Base-by-base conservation (phyloP, 164 flowering plant species). In the Nelumbo lutea region DNA sequence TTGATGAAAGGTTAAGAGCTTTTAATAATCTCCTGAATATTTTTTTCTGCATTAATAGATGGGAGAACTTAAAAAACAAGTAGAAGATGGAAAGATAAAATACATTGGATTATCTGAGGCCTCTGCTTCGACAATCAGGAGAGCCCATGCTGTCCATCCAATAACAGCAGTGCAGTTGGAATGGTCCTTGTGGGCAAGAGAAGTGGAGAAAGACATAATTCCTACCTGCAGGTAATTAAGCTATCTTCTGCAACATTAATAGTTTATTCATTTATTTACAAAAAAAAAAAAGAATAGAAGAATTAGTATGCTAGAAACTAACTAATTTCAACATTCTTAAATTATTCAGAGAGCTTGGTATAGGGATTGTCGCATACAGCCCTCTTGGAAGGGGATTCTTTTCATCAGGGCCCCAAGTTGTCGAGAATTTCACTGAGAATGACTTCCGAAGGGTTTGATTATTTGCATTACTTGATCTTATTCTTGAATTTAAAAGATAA, bases 321-420 rank as follows among this genome's bases (percentile, higher is more conserved):
- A 27, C 27, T 69, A 60, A 48, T 69, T 59, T 14, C 47, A 60
- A 13, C 40, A 58, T 46, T 40, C 9, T 51, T 48, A 9, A 3
- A 2, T 7, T 63, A 1, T 9, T 50, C 71, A 80, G 77, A 64
- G 80, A 81, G 67, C 78, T 81, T 59, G 84, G 81, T 11, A 81
- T 81, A 47, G 84, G 84, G 13, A 81, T 79, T 57, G 84, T 81
- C 9, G 61, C 81, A 41, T 77, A 81, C 58, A 79, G 84, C 46
- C 82, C 80, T 44, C 62, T 81, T 14, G 82, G 82, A 38, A 66
- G 77, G 15, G 82, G 76, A 1, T 72, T 76, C 61, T 58, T 76
- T 64, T 66, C 74, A 0, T 76, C 75, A 6, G 74, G 78, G 5
- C 51, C 70, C 15, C 65, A 68, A 61, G 3, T 72, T 48, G 57